Evolutionary conservation across 495 filamentous ascomycete species (phyloP), one percentile per base, ranked within the genome.

Genomic region (Aspergillus bertholletiae): DNA sequence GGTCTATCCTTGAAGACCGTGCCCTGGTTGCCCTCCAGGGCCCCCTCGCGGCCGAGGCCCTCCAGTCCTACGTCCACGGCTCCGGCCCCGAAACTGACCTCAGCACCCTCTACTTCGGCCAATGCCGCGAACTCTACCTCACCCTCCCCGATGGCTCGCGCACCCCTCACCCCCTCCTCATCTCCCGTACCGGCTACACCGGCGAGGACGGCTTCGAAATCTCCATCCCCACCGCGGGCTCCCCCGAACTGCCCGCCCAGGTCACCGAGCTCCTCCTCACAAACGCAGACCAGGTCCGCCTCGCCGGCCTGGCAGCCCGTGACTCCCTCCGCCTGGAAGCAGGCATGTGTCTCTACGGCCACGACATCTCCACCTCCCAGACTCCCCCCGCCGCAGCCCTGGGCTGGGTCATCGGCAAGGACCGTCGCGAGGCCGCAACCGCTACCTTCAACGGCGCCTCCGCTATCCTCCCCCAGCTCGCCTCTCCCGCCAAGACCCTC

Each of bases 151-250:
- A 77, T 27, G 72, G 72, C 53, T 68, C 69, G 27, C 62, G 70
- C 43, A 59, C 69, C 13, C 71, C 80, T 13, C 64, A 74, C n/a
- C 78, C 78, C 0, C 72, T 96, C 30, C 80, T 95, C 18, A 83
- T 96, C 59, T 91, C 88, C 58, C 81, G 94, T 39, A 93, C 87
- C 11, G 94, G 94, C 1, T 98, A 98, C 74, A 98, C 94, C 0
- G 94, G 94, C 51, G 94, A 98, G 74, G 94, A 98, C 67, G 94
- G 94, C 23, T 98, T 98, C 73, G 94, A 98, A 76, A 92, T 98
- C 62, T 91, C 88, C 28, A 86, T 96, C 55, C 84, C 86, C 0
- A 75, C 76, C 4, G 28, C 74, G 57, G 47, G 71, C 51, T 55
- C 73, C 9, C 39, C 51, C 3, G 13, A 51, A 18, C 73, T 76